Evolutionary conservation across 129 eudicot genomes (phyloP), one percentile per base, ranked within the genome.

Genomic region (Flaveria bidentis): DNA sequence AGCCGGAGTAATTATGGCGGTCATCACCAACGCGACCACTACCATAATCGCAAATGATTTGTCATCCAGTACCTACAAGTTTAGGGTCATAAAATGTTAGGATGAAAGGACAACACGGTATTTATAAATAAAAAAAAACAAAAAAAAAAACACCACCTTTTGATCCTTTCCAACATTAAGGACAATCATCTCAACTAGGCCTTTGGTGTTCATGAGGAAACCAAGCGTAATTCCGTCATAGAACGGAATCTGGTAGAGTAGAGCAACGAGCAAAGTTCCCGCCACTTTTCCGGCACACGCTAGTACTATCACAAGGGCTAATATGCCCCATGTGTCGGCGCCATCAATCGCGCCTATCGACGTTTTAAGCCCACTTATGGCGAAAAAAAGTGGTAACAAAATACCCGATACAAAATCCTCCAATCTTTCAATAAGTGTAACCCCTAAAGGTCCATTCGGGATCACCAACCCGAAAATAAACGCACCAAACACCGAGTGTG

Each of bases 401-500:
- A 90, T 81, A 58, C 94, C 95, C 1, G 96, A 88, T 3, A 93
- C 96, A 50, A 90, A 90, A 71, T 93, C 96, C 63, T 93, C 96
- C 7, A 90, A 79, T 80, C 79, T 90, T 62, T 90, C 92, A 13
- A 90, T 82, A 30, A 93, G 91, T 1, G 90, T 88, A 4, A 86
- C 81, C 25, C 92, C 96, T 20, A 90, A 81, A 26, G 90, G 89
- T 8, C 96, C 96, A 63, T 86, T 90, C 2, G 98, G 98, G 39
- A 92, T 92, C 52, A 88, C 75, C 30, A 92, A 60, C 6, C 98
- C 96, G 3, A 88, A 92, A n/a, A 92, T 92, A 25, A 88, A 92
- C 0, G 98, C 98, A 2, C 96, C 96, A 46, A 92, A 92, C 45
- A 92, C 92, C 6, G 94, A 87, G 56, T 92, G 96, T 13, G 94